Evolutionary conservation across 2,329 filamentous ascomycete genomes (phyloP).

Genomic region (Sporothrix protearum): DNA sequence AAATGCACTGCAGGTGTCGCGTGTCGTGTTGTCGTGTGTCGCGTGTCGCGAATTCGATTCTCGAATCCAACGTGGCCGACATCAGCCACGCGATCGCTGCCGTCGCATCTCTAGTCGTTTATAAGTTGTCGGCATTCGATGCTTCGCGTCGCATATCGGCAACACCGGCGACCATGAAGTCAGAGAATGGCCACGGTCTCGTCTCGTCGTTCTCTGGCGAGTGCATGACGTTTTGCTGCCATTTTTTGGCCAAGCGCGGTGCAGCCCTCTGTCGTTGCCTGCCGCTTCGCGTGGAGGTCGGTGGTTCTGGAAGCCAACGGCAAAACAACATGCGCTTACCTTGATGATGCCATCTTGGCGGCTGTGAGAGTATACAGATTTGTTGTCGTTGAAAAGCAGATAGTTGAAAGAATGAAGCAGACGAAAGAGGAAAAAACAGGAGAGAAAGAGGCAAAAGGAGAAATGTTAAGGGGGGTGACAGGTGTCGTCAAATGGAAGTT

Average conservation of each 20-base stretch:
- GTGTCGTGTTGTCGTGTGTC: not conserved
- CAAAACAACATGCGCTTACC: constrained; percentile 18
- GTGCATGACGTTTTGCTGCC: not conserved
- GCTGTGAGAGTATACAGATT: not conserved
- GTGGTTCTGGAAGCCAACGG: not conserved
- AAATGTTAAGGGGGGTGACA: constrained; percentile 16
- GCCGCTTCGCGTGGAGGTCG: not conserved
- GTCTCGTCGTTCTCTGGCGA: not conserved
- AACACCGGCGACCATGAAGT: not conserved
- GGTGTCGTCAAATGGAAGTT: constrained; percentile 20
- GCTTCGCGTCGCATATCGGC: not conserved
- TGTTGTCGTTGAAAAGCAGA: not conserved
- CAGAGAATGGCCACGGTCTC: not conserved
- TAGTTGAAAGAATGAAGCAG: not conserved
- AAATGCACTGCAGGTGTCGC: not conserved
- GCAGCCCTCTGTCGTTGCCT: constrained; percentile 2
- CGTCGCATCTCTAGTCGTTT: not conserved
- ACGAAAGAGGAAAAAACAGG: not conserved
- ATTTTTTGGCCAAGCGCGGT: not conserved
- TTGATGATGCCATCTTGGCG: constrained; percentile 28
- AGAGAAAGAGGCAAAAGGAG: constrained; percentile 17
- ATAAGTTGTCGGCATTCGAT: not conserved
- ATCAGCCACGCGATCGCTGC: not conserved
- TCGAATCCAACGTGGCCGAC: not conserved
- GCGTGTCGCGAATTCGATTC: not conserved